Evolutionary conservation across 1,139 yeast genomes (phyloP).

Genomic region (Yamadazyma kanchanaburiensis): DNA sequence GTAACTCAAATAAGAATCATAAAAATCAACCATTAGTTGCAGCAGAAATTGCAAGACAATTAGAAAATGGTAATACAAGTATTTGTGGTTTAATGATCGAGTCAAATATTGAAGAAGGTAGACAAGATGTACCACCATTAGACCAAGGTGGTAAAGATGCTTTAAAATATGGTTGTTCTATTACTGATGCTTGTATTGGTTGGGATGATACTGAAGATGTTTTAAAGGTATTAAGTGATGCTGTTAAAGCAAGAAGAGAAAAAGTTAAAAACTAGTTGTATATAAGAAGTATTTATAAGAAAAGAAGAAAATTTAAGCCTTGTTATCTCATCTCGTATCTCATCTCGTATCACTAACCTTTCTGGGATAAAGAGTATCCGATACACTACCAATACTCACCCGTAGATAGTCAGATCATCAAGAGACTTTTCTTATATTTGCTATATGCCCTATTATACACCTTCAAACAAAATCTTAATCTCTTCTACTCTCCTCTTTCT

Average conservation of each 20-base stretch:
- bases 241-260: conserved; percentile 75
- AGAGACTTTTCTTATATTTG: too few relatives aligned
- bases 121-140: conserved; percentile 75
- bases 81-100: conserved; percentile 97
- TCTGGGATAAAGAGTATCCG: too few relatives aligned
- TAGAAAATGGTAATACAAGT: conserved; percentile 67
- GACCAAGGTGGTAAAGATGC: conserved; percentile 62
- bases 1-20: conserved; percentile 87
- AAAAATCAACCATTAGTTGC: conserved; percentile 95
- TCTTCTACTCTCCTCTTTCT: conserved; percentile 76
- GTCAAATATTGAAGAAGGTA: conserved; percentile 85
- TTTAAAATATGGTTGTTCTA: conserved; percentile 86
- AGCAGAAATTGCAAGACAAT: conserved; percentile 70
- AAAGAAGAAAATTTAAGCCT: too few relatives aligned
- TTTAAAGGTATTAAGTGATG: conserved; percentile 67
- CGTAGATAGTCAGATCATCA: conserved; percentile 1
- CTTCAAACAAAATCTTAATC: conserved; percentile 69
- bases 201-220: conserved; percentile 82
- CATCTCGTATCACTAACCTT: too few relatives aligned
- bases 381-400: not conserved
- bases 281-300: too few relatives aligned
- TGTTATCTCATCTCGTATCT: too few relatives aligned
- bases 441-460: too few relatives aligned
- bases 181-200: conserved; percentile 94
- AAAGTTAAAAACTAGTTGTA: too few relatives aligned